A percentile compares a stretch with the other conserved stretches of the same genome.
These are phyloP conservation scores for Debaryomycetaceae sp. DNA, from an alignment of 1,139 yeast species.

Conservation along the genomic window DNA sequence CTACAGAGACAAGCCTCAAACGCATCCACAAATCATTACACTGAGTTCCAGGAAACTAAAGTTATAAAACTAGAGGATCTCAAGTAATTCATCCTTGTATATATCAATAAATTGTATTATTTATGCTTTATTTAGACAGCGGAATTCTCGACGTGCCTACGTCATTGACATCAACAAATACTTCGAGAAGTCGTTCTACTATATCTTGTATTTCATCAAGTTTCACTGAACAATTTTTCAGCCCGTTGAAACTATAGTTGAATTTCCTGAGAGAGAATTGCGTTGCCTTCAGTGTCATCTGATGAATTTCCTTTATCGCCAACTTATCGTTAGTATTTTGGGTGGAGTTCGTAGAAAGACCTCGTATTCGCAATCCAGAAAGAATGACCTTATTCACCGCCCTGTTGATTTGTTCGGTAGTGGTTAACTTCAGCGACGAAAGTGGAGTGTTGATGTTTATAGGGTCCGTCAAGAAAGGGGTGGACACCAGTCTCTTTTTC, in stretches of 20 bases:
- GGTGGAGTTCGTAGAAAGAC: conserved; percentile 26
- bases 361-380: conserved; percentile 43
- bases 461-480: conserved; percentile 12
- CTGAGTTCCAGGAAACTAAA: conserved; percentile 9
- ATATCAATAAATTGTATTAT: not conserved
- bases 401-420: conserved; percentile 31
- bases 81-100: conserved; percentile 5
- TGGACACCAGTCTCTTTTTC: conserved; percentile 19
- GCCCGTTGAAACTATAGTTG: conserved; percentile 23
- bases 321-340: conserved; percentile 29
- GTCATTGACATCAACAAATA: conserved; percentile 31
- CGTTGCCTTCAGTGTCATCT: conserved; percentile 41
- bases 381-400: conserved; percentile 34
- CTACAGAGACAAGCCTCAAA: conserved; percentile 28
- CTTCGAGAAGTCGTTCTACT: conserved; percentile 33
- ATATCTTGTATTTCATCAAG: conserved; percentile 34
- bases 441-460: conserved; percentile 8
- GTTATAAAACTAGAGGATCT: conserved; percentile 11
- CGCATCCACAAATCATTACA: conserved; percentile 23
- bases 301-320: conserved; percentile 39
- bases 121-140: not conserved
- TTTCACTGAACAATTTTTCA: conserved; percentile 10
- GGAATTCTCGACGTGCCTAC: not conserved
- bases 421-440: conserved; percentile 18
- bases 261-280: conserved; percentile 38